Base-by-base conservation (phyloP, 352 stramenopile species). In the Thraustotheca clavata region DNA sequence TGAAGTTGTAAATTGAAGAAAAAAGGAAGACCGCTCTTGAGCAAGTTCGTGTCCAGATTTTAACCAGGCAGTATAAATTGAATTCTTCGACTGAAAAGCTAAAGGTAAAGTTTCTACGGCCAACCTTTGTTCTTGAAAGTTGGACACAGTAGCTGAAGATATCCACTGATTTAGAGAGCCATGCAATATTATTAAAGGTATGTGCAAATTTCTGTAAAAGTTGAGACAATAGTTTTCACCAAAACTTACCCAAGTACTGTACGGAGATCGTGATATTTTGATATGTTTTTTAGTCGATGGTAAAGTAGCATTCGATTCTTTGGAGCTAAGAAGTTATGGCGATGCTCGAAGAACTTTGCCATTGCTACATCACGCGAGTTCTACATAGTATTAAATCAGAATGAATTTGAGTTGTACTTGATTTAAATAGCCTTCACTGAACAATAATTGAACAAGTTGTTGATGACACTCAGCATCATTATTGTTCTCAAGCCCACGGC, bases 11-110 rank as follows among this genome's bases (percentile, higher is more conserved):
- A 90, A 72, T 7, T 83, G 71, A 40, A 79, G 72, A 32, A 88
- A 67, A 59, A 80, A 90, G 1, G 54, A 54, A 3, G 71, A 7
- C 2, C 81, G 75, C 60, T 92, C 83, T 63, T 92, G 80, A 4
- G 86, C 35, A 7, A 90, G 4, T 40, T 92, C 80, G 54, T 92
- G 78, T 0, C 83, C 83, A 41, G 77, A 77, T 67, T 90, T 90
- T 50, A 92, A 75, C 83, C 83, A 92, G 22, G 79, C 75, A 0
- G 86, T 59, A 41, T 87, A 75, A 29, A 86, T 31, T 2, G 6
- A 16, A 29, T 47, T 39, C 5, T 16, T 0, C 8, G 3, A n/a
- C 20, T 24, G 5, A 22, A 65, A 40, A 24, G 22, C 38, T 8
- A 62, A 38, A 3, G 67, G 47, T 3, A 83, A 72, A 18, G 69